Evolutionary conservation across 495 filamentous ascomycete genomes (phyloP), one percentile per base, ranked within the genome.

Genomic region (Penicillium coffeae): DNA sequence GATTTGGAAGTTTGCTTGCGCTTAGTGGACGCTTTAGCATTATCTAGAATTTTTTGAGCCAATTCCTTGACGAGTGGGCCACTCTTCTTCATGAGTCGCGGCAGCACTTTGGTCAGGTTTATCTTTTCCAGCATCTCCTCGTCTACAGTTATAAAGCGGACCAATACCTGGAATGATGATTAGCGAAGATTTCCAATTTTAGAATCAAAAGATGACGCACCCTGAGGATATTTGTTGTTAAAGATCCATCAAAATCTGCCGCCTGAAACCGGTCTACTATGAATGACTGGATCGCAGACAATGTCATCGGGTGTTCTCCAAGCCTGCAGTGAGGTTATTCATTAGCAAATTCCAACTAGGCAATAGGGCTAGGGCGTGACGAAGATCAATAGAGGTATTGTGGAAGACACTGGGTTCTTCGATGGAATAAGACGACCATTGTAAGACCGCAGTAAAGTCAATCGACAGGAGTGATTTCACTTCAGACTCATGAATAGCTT

Each of bases 261-360:
- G 79, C 73, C 52, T 83, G 81, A 47, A 84, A 78, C 4, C 86
- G 80, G 51, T 87, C 79, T 19, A 80, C 72, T 27, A 94, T 63
- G 51, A 86, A 84, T 27, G 80, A 80, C 48, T 82, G 80, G 50
- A 81, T 72, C 20, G 78, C 66, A 45, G 78, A 67, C 14, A 83
- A 58, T 3, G 82, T 70, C 42, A 77, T 66, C 16, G 72, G 56
- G 72, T 82, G 73, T 72, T 86, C 69, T 51, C 81, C 70, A 75
- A 80, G 45, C 65, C 78, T 72, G 72, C 59, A 38, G 71, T 21
- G 25, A 27, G 59, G 44, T 35, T 39, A 48, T 54, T 8, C 8
- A 53, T 75, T 60, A 74, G 70, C 52, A 43, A 62, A 46, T 22
- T 25, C 49, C 13, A 42, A 54, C 39, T 10, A 33, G 34, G 21